Conservation (phyloP, 768 basidiomycete species). For the Lentinula lateritia region DNA sequence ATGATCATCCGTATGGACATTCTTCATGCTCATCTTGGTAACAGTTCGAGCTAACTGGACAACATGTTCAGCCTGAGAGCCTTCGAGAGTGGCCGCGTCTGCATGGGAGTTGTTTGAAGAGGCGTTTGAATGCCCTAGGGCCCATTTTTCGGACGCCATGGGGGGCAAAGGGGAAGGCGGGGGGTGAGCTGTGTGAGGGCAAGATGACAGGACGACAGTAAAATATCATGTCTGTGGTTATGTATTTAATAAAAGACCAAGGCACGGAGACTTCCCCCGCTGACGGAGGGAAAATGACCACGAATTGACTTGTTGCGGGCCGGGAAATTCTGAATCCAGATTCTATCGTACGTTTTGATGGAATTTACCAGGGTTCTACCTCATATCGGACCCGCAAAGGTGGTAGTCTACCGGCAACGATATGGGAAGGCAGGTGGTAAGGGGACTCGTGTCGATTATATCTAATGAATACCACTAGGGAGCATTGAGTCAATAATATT, state of each 20-base stretch:
- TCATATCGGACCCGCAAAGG: no score
- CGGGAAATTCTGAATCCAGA: neutral
- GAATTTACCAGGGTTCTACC: no score
- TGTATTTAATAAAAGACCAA: neutral
- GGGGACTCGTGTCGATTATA: no score
- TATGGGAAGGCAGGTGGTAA: no score
- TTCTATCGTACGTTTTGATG: no score
- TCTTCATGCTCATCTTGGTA: slow-evolving; percentile 2
- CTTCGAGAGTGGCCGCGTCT: neutral
- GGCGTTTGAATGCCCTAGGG: neutral
- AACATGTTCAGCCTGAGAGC: slow-evolving; percentile 2
- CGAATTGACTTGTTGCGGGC: neutral
- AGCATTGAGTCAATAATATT: no score
- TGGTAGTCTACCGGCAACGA: no score
- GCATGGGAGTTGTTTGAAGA: neutral
- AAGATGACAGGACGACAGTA: neutral
- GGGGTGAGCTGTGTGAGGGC: no score
- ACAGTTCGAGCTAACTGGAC: slow-evolving; percentile 1
- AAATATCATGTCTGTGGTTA: neutral
- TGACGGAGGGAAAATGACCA: neutral
- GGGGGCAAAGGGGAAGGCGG: neutral
- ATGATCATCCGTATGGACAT: neutral
- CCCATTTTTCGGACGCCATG: slow-evolving; percentile 2
- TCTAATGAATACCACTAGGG: no score
- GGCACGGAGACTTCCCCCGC: neutral